Evolutionary conservation across 306 rosid species (phyloP).

Genomic region (Gynostemma pentaphyllum): DNA sequence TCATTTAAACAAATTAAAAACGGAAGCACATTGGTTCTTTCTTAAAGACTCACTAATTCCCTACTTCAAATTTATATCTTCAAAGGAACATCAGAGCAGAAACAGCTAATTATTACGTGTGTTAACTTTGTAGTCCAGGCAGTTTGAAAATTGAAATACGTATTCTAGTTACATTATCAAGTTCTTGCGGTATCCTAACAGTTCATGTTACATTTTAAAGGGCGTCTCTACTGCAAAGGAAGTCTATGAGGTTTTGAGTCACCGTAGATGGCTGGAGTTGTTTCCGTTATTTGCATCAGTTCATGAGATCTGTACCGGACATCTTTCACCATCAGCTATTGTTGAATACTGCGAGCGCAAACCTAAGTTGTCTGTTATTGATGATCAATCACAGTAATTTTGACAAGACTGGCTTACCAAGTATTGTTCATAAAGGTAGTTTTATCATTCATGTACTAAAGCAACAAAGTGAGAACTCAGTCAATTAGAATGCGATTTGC

Average conservation of each 20-base stretch:
- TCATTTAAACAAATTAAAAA: too few relatives aligned
- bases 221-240: constrained; percentile 88
- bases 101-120: too few relatives aligned
- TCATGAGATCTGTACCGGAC: constrained; percentile 67
- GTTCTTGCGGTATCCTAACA: neutral
- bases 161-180: neutral
- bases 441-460: neutral
- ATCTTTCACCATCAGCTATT: constrained; percentile 82
- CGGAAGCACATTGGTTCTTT: neutral
- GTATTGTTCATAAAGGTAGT: constrained; percentile 1
- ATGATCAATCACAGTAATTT: constrained; percentile 8
- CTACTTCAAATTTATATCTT: neutral
- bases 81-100: neutral
- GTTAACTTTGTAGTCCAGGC: neutral
- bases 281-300: constrained; percentile 82
- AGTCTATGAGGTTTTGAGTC: constrained; percentile 62
- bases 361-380: constrained; percentile 25
- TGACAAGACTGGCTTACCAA: constrained; percentile 4
- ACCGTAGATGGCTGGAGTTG: constrained; percentile 71
- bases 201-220: constrained; percentile 24
- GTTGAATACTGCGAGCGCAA: constrained; percentile 41
- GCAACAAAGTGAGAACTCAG: neutral
- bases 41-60: neutral
- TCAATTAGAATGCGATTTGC: neutral
- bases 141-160: neutral